Base-by-base conservation (phyloP, 139 green algal species). In the Coelastrella sp. region DNA sequence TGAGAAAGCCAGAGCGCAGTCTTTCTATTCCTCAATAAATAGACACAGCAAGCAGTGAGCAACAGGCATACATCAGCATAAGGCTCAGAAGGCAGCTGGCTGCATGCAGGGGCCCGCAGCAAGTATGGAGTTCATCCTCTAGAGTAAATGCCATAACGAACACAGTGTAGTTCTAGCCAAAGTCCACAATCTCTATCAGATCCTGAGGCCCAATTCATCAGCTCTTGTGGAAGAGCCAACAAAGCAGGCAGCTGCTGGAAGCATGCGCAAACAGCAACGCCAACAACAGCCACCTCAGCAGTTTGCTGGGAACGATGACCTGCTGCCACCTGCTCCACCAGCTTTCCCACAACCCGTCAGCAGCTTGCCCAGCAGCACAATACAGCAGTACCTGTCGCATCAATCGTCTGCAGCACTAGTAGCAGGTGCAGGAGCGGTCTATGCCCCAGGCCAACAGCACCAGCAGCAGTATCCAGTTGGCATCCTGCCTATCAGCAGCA, bases 401-500 rank as follows among this genome's bases (percentile, higher is more conserved):
- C 61, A 66, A 78, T n/a, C 82, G 24, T 63, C 59, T 19, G 27
- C 61, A 61, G 82, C 49, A 27, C n/a, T 60, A 0, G 22, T 72
- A 11, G 80, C 80, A 85, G 80, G 56, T 27, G 80, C 80, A 85
- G 80, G 20, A 49, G 35, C 1, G 35, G 35, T 3, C 35, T 49
- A 49, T 49, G 80, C 80, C 17, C 10, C 80, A 49, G 80, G 19
- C 22, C 56, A 8, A 56, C 80, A 85, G 57, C 80, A 87, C 9
- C 82, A 87, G 10, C 82, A 87, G 82, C 60, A 59, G 60, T 75
- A 87, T 25, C 8, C 82, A 4, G 49, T 19, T 20, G 35, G 58
- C 20, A n/a, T 24, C 6, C 82, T 87, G 60, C 82, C 82, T 59
- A n/a, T 87, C 82, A 87, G 82, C 82, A 87, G 82, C 60, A 74